Base-by-base conservation (phyloP, 768 basidiomycete genomes). In the Lyophyllum atratum region DNA sequence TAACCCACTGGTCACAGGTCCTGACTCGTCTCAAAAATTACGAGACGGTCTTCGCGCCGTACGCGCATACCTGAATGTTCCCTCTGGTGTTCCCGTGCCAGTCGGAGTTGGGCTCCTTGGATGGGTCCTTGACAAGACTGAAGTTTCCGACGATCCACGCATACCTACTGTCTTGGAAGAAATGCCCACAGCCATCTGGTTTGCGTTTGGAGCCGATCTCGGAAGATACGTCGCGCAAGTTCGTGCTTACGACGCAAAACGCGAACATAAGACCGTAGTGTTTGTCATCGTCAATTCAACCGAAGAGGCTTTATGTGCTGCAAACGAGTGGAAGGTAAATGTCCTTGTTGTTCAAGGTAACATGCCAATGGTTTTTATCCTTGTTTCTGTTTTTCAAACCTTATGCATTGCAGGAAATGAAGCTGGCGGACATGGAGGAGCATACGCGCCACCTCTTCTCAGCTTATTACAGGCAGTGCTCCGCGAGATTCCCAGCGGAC, bases 331-430 rank as follows among this genome's bases (percentile, higher is more conserved):
- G 78, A 76, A 79, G 37, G 81, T 78, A 0, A 88, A 90, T 63
- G 80, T 83, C 1, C 58, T 90, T 31, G 84, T 90, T 6, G 83
- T 79, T 0, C 88, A 90, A 79, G 87, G 89, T 84, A 44, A 22
- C 12, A 14, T 54, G 21, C 39, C 33, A 2, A n/a, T n/a, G n/a
- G n/a, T n/a, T 44, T 15, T 37, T 2, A 6, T 21, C 0, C 6
- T 9, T 11, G 29, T 31, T 24, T 37, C 31, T 37, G 3, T 50
- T 49, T 39, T 53, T 49, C 17, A n/a, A n/a, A n/a, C 11, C 29
- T 31, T 31, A 11, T 52, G 45, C 5, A 56, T 47, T 42, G 45
- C 47, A 71, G 70, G 71, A 12, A 66, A 57, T 11, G 70, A 71
- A 39, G 68, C 72, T 8, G 70, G 70, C 0, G 70, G 70, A 1